Evolutionary conservation across 2,329 filamentous ascomycete species (phyloP), one percentile per base, ranked within the genome.

Genomic region (Xylaria sp.): DNA sequence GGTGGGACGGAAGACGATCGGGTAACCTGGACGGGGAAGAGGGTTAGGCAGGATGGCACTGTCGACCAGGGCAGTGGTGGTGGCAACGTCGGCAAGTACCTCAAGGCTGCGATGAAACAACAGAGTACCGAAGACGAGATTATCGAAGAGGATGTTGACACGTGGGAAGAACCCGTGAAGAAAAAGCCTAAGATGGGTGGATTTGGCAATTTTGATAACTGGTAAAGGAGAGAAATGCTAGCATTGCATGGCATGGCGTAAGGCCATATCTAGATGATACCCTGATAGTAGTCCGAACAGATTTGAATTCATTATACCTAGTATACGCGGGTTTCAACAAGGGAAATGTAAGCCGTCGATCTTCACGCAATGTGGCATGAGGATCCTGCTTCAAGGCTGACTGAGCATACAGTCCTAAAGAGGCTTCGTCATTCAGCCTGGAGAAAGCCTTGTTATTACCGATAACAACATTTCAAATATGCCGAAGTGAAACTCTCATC

Each of bases 1-100:
- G 91, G 90, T 22, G 90, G 89, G 2, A 89, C 86, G 1, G 93
- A 95, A 49, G 93, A 97, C 67, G 92, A 97, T 66, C 85, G 84
- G 69, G 88, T 90, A 2, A 99, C 94, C 2, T 99, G 94, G 94
- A 97, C 94, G 2, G 94, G 94, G 2, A 99, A 97, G 76, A 80
- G 92, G 39, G 85, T 99, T 45, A 79, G 92, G 21, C 80, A 78
- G 1, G 84, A 88, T 65, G 88, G 86, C 1, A 84, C 78, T 0
- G 77, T 85, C 1, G 80, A 80, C 1, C 69, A 70, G 22, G 71
- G 68, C 13, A 72, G 74, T 22, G 71, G 72, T 13, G 71, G 72
- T 9, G 76, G 74, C 6, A 74, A 72, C 4, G 85, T 86, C 11
- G 94, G 93, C 7, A 97, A 93, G 72, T 97, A 97, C 70, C 73